phyloP scores from a whole-genome alignment of 1,284 basidiomycete species.

The Malassezia sp. region DNA sequence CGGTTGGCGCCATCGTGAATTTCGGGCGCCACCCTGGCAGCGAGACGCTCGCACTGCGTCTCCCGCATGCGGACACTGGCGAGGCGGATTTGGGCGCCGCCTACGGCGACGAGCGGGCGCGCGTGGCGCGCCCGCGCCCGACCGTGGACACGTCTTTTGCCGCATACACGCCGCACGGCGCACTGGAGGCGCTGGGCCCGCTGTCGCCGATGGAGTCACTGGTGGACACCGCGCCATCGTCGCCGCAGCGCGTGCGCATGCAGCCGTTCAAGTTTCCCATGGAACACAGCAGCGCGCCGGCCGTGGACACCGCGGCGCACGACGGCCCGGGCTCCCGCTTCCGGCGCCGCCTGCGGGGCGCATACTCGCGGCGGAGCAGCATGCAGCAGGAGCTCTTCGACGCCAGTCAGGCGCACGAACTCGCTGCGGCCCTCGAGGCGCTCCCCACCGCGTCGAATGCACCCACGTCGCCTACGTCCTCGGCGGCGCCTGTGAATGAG shows the following conservation, averaged over 20 bases:
- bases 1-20: constrained; percentile 4
- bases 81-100: too few relatives aligned
- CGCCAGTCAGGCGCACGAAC: background rate
- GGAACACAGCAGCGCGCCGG: background rate
- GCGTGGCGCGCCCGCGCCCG: background rate
- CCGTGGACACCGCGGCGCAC: too few relatives aligned
- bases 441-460: too few relatives aligned
- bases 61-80: too few relatives aligned
- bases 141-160: background rate
- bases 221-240: background rate
- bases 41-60: constrained; percentile 11
- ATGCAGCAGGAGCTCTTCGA: background rate
- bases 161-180: background rate
- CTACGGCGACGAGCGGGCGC: background rate
- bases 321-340: too few relatives aligned
- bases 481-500: too few relatives aligned
- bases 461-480: too few relatives aligned
- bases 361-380: constrained; percentile 3
- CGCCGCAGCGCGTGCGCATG: background rate
- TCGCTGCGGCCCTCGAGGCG: too few relatives aligned
- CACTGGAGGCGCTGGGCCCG: too few relatives aligned
- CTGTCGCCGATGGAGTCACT: background rate
- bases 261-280: background rate
- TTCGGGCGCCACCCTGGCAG: constrained; percentile 7
- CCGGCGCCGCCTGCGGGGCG: background rate